Percentiles rank a stretch among this genome's conserved stretches.
Evolutionary conservation across 2,329 filamentous ascomycete genomes (phyloP).

Genomic region (Monilinia fructigena): DNA sequence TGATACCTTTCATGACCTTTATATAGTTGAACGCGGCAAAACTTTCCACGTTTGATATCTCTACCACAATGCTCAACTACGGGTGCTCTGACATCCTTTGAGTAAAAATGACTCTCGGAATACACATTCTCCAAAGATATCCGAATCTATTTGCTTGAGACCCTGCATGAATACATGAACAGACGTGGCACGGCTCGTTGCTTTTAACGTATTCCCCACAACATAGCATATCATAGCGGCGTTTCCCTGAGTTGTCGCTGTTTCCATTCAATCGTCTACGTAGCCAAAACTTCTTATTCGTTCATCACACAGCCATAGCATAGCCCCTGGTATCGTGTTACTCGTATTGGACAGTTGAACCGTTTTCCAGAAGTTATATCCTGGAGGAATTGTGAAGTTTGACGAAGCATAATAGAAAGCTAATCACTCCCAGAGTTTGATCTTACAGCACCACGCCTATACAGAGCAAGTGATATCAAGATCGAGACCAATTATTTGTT

Average conservation of each 20-base stretch:
- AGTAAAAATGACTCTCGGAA: background rate
- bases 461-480: too few species aligned
- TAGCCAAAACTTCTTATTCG: background rate
- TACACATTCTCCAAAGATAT: background rate
- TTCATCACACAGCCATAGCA: background rate
- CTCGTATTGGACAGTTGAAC: background rate
- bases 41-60: background rate
- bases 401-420: too few species aligned
- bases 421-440: too few species aligned
- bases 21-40: background rate
- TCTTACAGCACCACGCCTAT: too few species aligned
- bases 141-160: background rate
- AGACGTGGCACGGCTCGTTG: conserved; percentile 7
- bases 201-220: background rate
- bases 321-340: background rate
- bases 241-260: background rate
- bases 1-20: conserved; percentile 6
- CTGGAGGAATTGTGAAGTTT: too few species aligned
- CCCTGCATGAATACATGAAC: background rate
- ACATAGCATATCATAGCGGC: background rate
- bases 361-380: too few species aligned
- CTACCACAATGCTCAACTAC: background rate
- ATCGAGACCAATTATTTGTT: too few species aligned
- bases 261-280: background rate
- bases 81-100: background rate